Evolutionary conservation across 805 yeast genomes (phyloP).

Genomic region (Suhomyces emberorum): DNA sequence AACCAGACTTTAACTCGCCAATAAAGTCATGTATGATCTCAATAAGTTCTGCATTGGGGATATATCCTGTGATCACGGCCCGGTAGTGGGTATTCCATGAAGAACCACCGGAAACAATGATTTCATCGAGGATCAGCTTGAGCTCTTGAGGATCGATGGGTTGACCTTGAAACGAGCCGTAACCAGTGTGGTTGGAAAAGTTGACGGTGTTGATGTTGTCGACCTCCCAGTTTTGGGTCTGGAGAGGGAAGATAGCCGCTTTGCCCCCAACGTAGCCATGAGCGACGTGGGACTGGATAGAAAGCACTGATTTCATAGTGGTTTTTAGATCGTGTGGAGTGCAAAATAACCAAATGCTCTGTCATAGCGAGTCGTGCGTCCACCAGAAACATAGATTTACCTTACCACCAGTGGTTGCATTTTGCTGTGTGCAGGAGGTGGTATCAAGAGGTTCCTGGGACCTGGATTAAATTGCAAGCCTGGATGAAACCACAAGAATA

Average conservation of each 20-base stretch:
- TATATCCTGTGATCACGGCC: constrained; percentile 65
- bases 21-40: constrained; percentile 32
- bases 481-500: too few species aligned
- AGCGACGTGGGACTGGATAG: constrained; percentile 67
- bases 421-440: too few species aligned
- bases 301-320: too few species aligned
- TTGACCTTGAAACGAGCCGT: constrained; percentile 53
- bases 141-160: constrained; percentile 20
- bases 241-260: constrained; percentile 64
- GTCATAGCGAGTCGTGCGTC: too few species aligned
- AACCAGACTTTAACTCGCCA: constrained; percentile 27
- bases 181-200: constrained; percentile 70
- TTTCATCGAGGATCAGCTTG: constrained; percentile 7
- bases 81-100: too few species aligned
- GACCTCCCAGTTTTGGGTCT: constrained; percentile 65
- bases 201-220: constrained; percentile 64
- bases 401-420: too few species aligned
- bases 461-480: too few species aligned
- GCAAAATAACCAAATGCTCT: too few species aligned
- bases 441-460: too few species aligned
- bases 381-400: too few species aligned
- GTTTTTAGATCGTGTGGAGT: too few species aligned
- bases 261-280: constrained; percentile 74
- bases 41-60: constrained; percentile 55
- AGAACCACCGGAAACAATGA: constrained; percentile 3